Evolutionary conservation across 768 basidiomycete genomes (phyloP).

Genomic region (Jaapia argillacea): DNA sequence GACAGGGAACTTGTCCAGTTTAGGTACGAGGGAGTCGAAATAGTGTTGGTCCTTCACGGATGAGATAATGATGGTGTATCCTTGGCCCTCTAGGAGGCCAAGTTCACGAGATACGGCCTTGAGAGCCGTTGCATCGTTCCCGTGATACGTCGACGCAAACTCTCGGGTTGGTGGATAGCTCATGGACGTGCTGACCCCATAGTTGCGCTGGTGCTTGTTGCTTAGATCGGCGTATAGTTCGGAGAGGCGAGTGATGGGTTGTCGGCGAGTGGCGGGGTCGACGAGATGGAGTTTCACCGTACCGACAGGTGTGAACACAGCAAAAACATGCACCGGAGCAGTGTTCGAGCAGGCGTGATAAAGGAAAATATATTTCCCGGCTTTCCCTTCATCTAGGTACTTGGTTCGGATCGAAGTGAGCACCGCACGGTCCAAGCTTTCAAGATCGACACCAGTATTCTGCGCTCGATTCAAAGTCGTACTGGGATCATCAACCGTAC

Average conservation of each 20-base stretch:
- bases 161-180: conserved; percentile 54
- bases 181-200: conserved; percentile 37
- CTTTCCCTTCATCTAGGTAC: conserved; percentile 67
- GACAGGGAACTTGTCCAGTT: conserved; percentile 77
- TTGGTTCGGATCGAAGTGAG: conserved; percentile 46
- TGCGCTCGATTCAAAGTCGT: conserved; percentile 79
- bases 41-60: conserved; percentile 79
- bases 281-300: conserved; percentile 76
- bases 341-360: conserved; percentile 77
- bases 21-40: conserved; percentile 64
- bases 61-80: conserved; percentile 71
- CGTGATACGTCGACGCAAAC: conserved; percentile 67
- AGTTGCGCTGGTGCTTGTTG: conserved; percentile 34
- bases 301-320: conserved; percentile 70
- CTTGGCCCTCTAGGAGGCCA: conserved; percentile 61
- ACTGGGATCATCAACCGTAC: conserved; percentile 50
- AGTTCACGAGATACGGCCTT: conserved; percentile 86
- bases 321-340: conserved; percentile 76
- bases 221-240: conserved; percentile 61
- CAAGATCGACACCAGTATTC: conserved; percentile 72
- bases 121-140: conserved; percentile 67
- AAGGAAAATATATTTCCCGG: conserved; percentile 74
- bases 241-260: conserved; percentile 68
- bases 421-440: conserved; percentile 61
- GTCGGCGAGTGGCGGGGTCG: conserved; percentile 81